A percentile compares a stretch with the other conserved stretches of the same genome.
Evolutionary conservation across 2,329 filamentous ascomycete species (phyloP).

Genomic region (Aspergillus sp.): DNA sequence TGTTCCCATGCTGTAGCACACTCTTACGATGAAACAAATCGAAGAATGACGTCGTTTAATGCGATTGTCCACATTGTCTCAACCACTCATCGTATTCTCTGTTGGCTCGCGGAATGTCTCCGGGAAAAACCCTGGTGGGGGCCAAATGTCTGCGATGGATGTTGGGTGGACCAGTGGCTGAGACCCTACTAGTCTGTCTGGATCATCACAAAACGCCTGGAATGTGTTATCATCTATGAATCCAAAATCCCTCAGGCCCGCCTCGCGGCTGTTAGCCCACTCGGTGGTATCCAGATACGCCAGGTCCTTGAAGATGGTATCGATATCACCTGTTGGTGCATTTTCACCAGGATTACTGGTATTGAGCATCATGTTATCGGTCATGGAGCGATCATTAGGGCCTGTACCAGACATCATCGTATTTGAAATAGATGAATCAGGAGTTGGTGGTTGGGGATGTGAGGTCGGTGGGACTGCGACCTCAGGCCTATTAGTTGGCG

Average conservation of each 20-base stretch:
- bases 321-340: slow-evolving; percentile 25
- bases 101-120: slow-evolving; percentile 31
- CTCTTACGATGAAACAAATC: too few species aligned
- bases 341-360: slow-evolving; percentile 1
- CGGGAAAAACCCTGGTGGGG: slow-evolving; percentile 38
- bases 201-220: slow-evolving; percentile 42
- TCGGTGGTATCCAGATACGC: slow-evolving; percentile 43
- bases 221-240: slow-evolving; percentile 42
- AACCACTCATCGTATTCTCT: slow-evolving; percentile 16
- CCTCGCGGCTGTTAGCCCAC: slow-evolving; percentile 38
- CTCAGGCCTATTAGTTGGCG: slow-evolving; percentile 15
- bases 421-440: slow-evolving; percentile 29
- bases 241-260: slow-evolving; percentile 39
- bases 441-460: slow-evolving; percentile 24
- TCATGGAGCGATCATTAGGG: slow-evolving; percentile 10
- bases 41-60: background rate
- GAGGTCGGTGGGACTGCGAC: slow-evolving; percentile 9
- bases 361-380: slow-evolving; percentile 6
- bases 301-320: slow-evolving; percentile 42
- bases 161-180: slow-evolving; percentile 33
- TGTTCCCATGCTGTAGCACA: too few species aligned
- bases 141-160: slow-evolving; percentile 40
- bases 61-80: slow-evolving; percentile 5
- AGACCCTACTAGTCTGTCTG: slow-evolving; percentile 34
- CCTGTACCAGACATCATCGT: slow-evolving; percentile 11